Percentiles rank a stretch among this genome's conserved stretches.
phyloP scores from a whole-genome alignment of 331 rosid genomes.

The Phaseolus coccineus region DNA sequence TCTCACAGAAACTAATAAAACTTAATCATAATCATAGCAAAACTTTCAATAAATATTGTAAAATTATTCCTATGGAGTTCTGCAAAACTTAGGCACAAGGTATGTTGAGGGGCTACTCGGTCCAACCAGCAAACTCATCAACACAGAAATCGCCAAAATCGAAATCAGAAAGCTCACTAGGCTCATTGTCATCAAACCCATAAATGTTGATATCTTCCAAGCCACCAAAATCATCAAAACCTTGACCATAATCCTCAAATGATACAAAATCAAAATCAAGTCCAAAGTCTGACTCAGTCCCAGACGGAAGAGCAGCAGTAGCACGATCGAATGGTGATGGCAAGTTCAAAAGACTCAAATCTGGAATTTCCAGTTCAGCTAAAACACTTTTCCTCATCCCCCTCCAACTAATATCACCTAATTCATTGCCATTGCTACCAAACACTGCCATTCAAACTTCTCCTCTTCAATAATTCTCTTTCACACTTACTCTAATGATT shows the following conservation, averaged over 20 bases:
- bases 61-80: constrained; percentile 33
- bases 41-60: neutral
- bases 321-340: neutral
- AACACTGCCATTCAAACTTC: no score
- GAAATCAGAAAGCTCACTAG: constrained; percentile 69
- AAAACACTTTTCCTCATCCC: no score
- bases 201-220: constrained; percentile 52
- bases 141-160: constrained; percentile 73
- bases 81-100: constrained; percentile 66
- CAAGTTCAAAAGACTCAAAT: constrained; percentile 52
- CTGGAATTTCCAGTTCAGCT: constrained; percentile 53
- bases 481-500: no score
- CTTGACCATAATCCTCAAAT: constrained; percentile 48
- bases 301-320: constrained; percentile 34
- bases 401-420: no score
- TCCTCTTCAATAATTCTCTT: no score
- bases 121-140: constrained; percentile 78
- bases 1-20: neutral
- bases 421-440: no score
- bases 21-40: neutral
- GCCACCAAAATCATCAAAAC: constrained; percentile 55
- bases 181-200: constrained; percentile 58
- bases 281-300: constrained; percentile 31
- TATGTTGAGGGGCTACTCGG: constrained; percentile 64
- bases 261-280: constrained; percentile 50